Conservation (phyloP, 306 rosid species). For the Vicia sativa region DNA sequence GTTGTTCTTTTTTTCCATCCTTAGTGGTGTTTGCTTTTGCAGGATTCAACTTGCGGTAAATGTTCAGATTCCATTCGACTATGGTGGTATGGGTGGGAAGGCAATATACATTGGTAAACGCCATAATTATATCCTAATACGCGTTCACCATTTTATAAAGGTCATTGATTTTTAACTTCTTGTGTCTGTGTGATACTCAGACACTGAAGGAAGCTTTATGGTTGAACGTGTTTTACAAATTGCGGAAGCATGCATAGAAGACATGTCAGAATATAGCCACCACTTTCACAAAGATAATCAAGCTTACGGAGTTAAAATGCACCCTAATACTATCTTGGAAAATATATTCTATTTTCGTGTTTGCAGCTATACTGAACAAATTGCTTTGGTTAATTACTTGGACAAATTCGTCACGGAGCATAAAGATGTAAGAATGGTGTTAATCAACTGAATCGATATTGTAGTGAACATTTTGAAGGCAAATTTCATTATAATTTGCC, state of each 20-base stretch:
- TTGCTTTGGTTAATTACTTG: constrained; percentile 78
- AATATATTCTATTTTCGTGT: constrained; percentile 78
- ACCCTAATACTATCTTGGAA: constrained; percentile 68
- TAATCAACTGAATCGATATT: constrained; percentile 9
- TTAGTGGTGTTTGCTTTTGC: constrained; percentile 35
- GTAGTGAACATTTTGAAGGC: constrained; percentile 3
- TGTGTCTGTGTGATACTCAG: constrained; percentile 50
- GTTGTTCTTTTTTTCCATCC: background rate
- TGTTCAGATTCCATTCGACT: constrained; percentile 82
- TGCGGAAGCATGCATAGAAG: constrained; percentile 86
- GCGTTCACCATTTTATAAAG: constrained; percentile 23
- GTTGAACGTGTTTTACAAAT: constrained; percentile 87
- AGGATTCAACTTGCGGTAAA: constrained; percentile 97
- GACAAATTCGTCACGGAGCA: constrained; percentile 84
- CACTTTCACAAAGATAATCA: constrained; percentile 54
- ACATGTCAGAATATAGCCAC: constrained; percentile 60
- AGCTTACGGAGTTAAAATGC: constrained; percentile 52
- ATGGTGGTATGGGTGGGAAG: constrained; percentile 86
- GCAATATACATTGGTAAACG: constrained; percentile 84
- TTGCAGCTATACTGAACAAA: constrained; percentile 94
- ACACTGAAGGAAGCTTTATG: constrained; percentile 98
- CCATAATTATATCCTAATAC: constrained; percentile 17
- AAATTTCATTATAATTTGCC: background rate
- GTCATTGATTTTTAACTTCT: constrained; percentile 27
- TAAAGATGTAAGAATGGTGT: constrained; percentile 69